These are phyloP conservation scores for Candida tetrigidarum DNA, from an alignment of 1,139 yeast species.

Conservation along the genomic window DNA sequence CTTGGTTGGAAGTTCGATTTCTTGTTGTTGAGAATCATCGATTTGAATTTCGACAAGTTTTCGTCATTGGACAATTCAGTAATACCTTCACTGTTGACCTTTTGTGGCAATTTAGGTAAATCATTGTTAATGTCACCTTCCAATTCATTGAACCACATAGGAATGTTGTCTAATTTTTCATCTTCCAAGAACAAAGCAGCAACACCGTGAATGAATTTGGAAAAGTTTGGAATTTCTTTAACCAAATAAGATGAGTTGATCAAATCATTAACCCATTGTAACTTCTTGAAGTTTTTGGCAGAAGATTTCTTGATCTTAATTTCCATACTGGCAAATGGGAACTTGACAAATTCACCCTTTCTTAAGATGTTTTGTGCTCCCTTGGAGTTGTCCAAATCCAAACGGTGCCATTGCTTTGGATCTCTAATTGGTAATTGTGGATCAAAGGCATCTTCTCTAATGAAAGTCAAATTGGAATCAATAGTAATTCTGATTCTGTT, in stretches of 20 bases:
- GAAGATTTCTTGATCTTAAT: slow-evolving; percentile 69
- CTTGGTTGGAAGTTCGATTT: slow-evolving; percentile 38
- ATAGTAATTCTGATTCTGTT: slow-evolving; percentile 87
- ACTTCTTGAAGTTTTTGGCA: slow-evolving; percentile 41
- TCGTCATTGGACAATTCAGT: slow-evolving; percentile 41
- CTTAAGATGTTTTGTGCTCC: slow-evolving; percentile 76
- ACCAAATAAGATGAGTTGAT: slow-evolving; percentile 76
- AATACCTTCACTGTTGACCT: slow-evolving; percentile 12
- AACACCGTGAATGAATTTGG: slow-evolving; percentile 89
- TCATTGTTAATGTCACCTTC: slow-evolving; percentile 58
- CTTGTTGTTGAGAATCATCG: slow-evolving; percentile 42
- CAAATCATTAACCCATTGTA: slow-evolving; percentile 87
- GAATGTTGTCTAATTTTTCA: slow-evolving; percentile 86
- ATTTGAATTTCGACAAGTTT: slow-evolving; percentile 47
- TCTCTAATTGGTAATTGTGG: slow-evolving; percentile 85
- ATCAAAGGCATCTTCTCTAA: slow-evolving; percentile 91
- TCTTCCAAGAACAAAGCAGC: slow-evolving; percentile 88
- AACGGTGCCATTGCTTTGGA: slow-evolving; percentile 89
- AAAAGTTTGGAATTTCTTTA: slow-evolving; percentile 88
- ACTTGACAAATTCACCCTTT: slow-evolving; percentile 83
- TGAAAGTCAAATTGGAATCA: slow-evolving; percentile 84
- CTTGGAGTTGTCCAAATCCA: slow-evolving; percentile 78
- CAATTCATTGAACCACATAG: slow-evolving; percentile 93
- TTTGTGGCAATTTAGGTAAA: slow-evolving; percentile 28
- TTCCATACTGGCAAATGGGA: slow-evolving; percentile 93